These are phyloP conservation scores for Acrodontium crateriforme DNA, from an alignment of 2,329 filamentous ascomycete genomes.

Conservation along the genomic window DNA sequence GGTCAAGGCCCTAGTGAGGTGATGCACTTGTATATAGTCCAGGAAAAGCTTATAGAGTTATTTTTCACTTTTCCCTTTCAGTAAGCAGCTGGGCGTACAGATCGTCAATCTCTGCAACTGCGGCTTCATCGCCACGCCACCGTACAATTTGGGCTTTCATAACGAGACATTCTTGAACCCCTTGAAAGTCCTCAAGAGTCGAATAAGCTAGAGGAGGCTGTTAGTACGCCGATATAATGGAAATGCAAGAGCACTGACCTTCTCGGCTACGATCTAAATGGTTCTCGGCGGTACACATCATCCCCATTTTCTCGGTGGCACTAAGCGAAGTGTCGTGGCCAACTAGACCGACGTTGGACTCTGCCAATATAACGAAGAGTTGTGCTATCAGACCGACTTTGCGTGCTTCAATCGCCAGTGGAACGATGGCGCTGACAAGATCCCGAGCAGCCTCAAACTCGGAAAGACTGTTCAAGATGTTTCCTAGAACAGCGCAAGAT, in stretches of 20 bases:
- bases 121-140: constrained; percentile 44
- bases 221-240: too few species aligned
- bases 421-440: constrained; percentile 56
- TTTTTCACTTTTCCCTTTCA: not conserved
- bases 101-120: constrained; percentile 10
- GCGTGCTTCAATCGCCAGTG: constrained; percentile 39
- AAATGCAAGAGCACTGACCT: constrained; percentile 15
- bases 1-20: too few species aligned
- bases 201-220: constrained; percentile 40
- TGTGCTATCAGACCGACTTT: not conserved
- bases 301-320: constrained; percentile 12
- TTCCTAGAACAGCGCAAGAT: constrained; percentile 51
- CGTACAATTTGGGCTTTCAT: constrained; percentile 71
- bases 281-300: constrained; percentile 14
- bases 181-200: constrained; percentile 51
- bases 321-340: constrained; percentile 33
- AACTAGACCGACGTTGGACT: constrained; percentile 67
- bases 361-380: constrained; percentile 43
- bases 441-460: constrained; percentile 56
- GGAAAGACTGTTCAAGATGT: constrained; percentile 53
- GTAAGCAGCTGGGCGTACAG: constrained; percentile 10
- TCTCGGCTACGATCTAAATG: constrained; percentile 19
- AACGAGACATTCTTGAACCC: constrained; percentile 64
- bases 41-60: too few species aligned
- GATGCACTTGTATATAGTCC: too few species aligned